Evolutionary conservation across 1,284 basidiomycete species (phyloP), one percentile per base, ranked within the genome.

Genomic region (Leccinum fallax): DNA sequence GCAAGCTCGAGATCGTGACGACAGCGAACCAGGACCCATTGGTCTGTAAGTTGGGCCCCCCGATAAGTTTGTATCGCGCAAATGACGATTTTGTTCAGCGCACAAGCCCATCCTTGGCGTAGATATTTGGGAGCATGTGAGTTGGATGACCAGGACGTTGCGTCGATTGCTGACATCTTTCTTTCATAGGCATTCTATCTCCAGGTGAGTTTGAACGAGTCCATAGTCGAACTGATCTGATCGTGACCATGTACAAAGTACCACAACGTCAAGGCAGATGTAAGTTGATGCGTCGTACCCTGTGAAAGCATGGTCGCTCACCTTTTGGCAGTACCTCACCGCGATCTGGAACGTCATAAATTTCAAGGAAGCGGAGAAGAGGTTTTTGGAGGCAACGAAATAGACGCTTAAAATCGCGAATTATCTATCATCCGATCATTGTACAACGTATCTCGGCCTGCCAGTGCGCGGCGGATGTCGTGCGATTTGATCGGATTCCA

Each of bases 11-110:
- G 77, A 84, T 96, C 61, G 87, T 90, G 61, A 96, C 95, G 46
- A 98, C 97, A 30, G 81, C 94, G 40, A 98, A 99, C 83, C 97
- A 99, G 82, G 97, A 99, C 77, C 97, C 97, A 57, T 82, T 98
- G 59, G 84, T 97, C 13, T 81, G 86, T 87, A 68, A 24, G 84
- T 76, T 5, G 28, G 46, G 8, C 2, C 5, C 10, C 5, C 16
- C 9, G 28, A 28, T 7, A 8, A 49, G 11, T 21, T 15, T 28
- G 11, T 28, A 51, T 46, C 3, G 43, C 24, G 15, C 49, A 15
- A 28, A 53, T 74, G n/a, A 74, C 4, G 2, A 11, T 3, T 28
- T 36, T 15, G 58, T 59, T 57, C 16, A 92, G 88, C 87, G 3
- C 93, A 96, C 78, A 83, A 85, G 38, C 95, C 97, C 43, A 89